These are phyloP conservation scores for Rutstroemia sp. DNA, from an alignment of 2,329 filamentous ascomycete species.

Conservation along the genomic window DNA sequence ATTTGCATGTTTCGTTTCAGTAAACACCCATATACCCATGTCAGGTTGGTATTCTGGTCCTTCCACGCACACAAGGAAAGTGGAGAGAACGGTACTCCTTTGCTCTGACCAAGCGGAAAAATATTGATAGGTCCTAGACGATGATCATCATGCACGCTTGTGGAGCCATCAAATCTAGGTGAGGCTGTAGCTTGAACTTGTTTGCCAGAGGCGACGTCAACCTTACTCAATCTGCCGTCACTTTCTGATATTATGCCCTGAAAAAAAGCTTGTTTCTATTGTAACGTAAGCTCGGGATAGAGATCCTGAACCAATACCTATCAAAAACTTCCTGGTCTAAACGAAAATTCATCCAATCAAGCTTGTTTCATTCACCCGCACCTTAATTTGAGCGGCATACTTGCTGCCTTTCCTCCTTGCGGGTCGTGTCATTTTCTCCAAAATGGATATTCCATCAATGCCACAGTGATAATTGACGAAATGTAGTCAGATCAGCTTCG, in stretches of 20 bases:
- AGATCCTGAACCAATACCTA: not conserved
- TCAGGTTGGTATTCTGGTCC: not conserved
- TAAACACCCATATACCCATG: not conserved
- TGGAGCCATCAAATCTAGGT: not conserved
- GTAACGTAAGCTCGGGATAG: not conserved
- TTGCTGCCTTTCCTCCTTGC: too few species aligned
- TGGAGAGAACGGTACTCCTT: not conserved
- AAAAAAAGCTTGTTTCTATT: not conserved
- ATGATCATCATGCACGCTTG: not conserved
- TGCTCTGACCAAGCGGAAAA: not conserved
- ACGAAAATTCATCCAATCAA: not conserved
- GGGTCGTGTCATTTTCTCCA: too few species aligned
- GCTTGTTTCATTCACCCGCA: too few species aligned
- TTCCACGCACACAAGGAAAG: not conserved
- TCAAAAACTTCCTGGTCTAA: not conserved
- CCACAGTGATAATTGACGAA: too few species aligned
- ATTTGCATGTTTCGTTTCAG: not conserved
- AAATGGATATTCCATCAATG: too few species aligned
- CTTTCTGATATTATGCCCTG: not conserved
- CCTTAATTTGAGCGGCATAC: too few species aligned
- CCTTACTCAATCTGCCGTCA: not conserved
- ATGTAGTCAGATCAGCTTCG: too few species aligned
- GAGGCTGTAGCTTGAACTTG: not conserved
- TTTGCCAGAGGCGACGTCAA: not conserved
- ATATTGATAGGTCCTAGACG: not conserved